These are phyloP conservation scores for Blastomyces emzantsi DNA, from an alignment of 2,329 filamentous ascomycete species.

Conservation along the genomic window DNA sequence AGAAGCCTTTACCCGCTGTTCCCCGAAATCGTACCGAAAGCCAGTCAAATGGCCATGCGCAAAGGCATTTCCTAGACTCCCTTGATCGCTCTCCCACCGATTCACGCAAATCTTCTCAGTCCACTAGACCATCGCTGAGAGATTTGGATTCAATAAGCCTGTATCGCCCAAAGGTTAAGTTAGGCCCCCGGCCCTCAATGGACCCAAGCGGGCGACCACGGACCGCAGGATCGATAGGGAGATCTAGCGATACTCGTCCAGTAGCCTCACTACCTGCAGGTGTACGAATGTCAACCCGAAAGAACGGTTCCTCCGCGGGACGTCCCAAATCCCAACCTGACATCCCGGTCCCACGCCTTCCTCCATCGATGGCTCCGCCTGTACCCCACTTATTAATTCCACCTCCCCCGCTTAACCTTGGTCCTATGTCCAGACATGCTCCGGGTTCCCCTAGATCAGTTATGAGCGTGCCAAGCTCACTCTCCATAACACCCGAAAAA, in stretches of 20 bases:
- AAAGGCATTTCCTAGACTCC: slow-evolving; percentile 28
- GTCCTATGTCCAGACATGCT: slow-evolving; percentile 24
- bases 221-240: slow-evolving; percentile 43
- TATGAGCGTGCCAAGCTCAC: slow-evolving; percentile 40
- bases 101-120: slow-evolving; percentile 33
- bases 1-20: slow-evolving; percentile 14
- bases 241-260: slow-evolving; percentile 51
- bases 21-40: slow-evolving; percentile 19
- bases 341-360: slow-evolving; percentile 23
- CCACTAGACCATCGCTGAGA: slow-evolving; percentile 35
- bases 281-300: slow-evolving; percentile 54
- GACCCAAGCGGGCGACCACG: slow-evolving; percentile 53
- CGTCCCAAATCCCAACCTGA: slow-evolving; percentile 40
- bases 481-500: slow-evolving; percentile 76
- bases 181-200: slow-evolving; percentile 72
- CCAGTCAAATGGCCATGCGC: slow-evolving; percentile 17
- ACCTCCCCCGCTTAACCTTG: slow-evolving; percentile 28
- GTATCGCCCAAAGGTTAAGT: slow-evolving; percentile 62
- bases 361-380: slow-evolving; percentile 26
- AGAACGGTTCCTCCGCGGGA: slow-evolving; percentile 38
- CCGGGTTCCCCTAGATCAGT: slow-evolving; percentile 29
- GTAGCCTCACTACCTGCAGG: slow-evolving; percentile 72
- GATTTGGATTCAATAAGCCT: slow-evolving; percentile 36
- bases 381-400: slow-evolving; percentile 34
- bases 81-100: slow-evolving; percentile 29